These are phyloP conservation scores for Craspedostauros australis DNA, from an alignment of 108 stramenopile genomes.

Conservation along the genomic window DNA sequence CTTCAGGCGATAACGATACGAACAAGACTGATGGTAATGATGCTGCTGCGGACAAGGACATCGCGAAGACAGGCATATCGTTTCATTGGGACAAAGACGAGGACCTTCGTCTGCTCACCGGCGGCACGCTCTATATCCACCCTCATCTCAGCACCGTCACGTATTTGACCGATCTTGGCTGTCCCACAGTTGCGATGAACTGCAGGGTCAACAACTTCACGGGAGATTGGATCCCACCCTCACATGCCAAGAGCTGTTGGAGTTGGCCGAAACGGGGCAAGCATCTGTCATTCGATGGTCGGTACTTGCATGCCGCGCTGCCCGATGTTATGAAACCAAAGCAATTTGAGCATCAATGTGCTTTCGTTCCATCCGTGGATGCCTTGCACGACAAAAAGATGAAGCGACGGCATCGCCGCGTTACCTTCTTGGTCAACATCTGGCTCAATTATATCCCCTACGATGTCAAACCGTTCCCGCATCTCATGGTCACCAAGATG, in stretches of 20 bases:
- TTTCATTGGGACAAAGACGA: conserved; percentile 90
- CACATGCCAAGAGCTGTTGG: conserved; percentile 27
- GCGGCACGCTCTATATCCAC: conserved; percentile 66
- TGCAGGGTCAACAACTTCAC: conserved; percentile 47
- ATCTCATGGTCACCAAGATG: conserved; percentile 60
- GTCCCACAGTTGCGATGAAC: conserved; percentile 57
- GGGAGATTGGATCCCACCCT: conserved; percentile 42
- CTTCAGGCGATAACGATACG: conserved; percentile 5
- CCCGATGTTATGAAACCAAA: conserved; percentile 53
- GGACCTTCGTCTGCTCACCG: conserved; percentile 62
- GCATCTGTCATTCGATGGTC: conserved; percentile 77
- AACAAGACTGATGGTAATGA: conserved; percentile 4
- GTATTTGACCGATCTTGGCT: conserved; percentile 65
- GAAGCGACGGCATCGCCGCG: conserved; percentile 29
- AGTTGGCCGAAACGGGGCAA: conserved; percentile 70
- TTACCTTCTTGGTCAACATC: conserved; percentile 89
- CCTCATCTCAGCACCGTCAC: conserved; percentile 82
- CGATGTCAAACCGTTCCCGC: conserved; percentile 63
- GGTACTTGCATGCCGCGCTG: conserved; percentile 72
- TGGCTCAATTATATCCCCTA: conserved; percentile 87
- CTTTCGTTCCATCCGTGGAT: not conserved
- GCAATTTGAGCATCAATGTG: conserved; percentile 39
- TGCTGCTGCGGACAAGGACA: conserved; percentile 19
- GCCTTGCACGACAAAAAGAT: conserved; percentile 1
- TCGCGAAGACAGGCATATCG: conserved; percentile 47